Base-by-base conservation (phyloP, 2,329 filamentous ascomycete species). In the Aureobasidium sp. region DNA sequence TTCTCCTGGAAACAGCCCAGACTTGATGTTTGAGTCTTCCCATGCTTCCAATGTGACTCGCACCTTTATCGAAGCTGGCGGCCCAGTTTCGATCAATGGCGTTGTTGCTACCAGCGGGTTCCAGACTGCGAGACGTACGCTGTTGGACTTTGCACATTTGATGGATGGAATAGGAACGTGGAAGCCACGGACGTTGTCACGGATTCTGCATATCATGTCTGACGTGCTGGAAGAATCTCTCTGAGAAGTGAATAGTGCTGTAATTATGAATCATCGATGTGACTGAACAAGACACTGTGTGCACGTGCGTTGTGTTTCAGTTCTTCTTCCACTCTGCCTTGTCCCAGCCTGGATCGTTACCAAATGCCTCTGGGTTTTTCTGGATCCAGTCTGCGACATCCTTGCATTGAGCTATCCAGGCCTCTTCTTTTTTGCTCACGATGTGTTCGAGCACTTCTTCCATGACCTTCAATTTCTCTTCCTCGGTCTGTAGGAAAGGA, bases 191-290 rank as follows among this genome's bases (percentile, higher is more conserved):
- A 79, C 79, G 2, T 79, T 81, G 65, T 78, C 76, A 3, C 76
- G 80, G 65, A 79, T 82, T 55, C 67, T 82, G 53, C 78, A 81
- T 65, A 82, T 81, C 32, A 82, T 83, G 80, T 81, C 79, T 66
- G 80, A 82, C 70, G 74, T 76, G 62, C 65, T 78, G 45, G 74
- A 76, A 29, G 75, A 78, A n/a, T 45, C 58, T 13, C 16, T 45
- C 13, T 61, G 37, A 53, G 6, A 49, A 50, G n/a, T 16, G n/a
- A 30, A 45, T n/a, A 32, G 10, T 41, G 21, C n/a, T 57, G 41
- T 47, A 57, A n/a, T 32, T 29, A 45, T 16, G 39, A 25, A 45
- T 45, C 11, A 21, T 27, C 37, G 29, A 55, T 29, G 6, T 25
- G 27, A 42, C 7, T 32, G 13, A 32, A 21, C 10, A 32, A 11